Evolutionary conservation across 208 protist species (phyloP).

Genomic region (Acanthamoeba royreba): DNA sequence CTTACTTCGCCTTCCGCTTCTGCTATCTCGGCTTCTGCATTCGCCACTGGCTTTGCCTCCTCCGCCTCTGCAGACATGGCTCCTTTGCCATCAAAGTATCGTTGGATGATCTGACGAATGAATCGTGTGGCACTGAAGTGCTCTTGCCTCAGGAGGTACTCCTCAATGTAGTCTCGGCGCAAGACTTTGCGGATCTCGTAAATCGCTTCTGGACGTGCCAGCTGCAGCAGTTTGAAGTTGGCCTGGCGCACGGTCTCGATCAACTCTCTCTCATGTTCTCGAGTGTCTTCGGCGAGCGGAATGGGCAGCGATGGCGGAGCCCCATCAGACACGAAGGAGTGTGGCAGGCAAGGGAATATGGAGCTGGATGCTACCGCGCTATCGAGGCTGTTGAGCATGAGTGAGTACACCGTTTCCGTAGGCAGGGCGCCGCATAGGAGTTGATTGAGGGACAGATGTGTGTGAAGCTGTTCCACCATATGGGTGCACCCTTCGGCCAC

Average conservation of each 20-base stretch:
- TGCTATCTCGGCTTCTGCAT: too few relatives aligned
- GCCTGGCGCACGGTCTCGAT: neutral
- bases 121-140: slow-evolving; percentile 52
- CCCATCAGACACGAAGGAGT: neutral
- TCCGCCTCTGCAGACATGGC: too few relatives aligned
- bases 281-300: neutral
- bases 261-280: neutral
- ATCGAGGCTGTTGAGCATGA: neutral
- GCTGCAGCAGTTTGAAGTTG: slow-evolving; percentile 58
- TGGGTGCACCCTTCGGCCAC: neutral
- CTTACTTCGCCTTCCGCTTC: too few relatives aligned
- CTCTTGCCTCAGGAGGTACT: slow-evolving; percentile 55
- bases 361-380: neutral
- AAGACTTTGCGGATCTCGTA: neutral
- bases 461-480: slow-evolving; percentile 42
- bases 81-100: neutral
- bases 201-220: slow-evolving; percentile 45
- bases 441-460: too few relatives aligned
- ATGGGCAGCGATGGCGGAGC: neutral
- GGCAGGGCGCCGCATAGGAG: slow-evolving; percentile 12
- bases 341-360: too few relatives aligned
- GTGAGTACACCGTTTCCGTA: neutral
- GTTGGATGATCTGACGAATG: neutral
- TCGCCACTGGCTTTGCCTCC: too few relatives aligned
- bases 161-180: slow-evolving; percentile 21